A percentile compares a stretch with the other conserved stretches of the same genome.
phyloP scores from a whole-genome alignment of 225 moss, liverwort and hornwort genomes.

The Ulota crispa region DNA sequence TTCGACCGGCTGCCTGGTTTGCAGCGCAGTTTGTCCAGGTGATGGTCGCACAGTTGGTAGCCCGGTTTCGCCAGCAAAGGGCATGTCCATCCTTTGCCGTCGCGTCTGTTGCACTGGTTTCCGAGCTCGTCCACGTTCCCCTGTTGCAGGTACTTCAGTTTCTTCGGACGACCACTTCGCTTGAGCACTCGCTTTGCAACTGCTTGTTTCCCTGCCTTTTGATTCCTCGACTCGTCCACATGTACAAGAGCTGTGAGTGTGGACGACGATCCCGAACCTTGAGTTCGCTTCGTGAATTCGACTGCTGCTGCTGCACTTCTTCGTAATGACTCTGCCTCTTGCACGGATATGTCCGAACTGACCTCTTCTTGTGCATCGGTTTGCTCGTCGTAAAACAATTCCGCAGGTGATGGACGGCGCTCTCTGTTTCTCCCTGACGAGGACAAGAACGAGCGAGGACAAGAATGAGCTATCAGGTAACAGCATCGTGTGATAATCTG shows the following conservation, averaged over 20 bases:
- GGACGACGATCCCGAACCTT: constrained; percentile 16
- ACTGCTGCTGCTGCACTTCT: neutral
- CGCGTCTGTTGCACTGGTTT: constrained; percentile 53
- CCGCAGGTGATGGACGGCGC: neutral
- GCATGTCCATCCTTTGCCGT: constrained; percentile 64
- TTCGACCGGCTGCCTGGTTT: constrained; percentile 59
- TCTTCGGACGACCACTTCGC: constrained; percentile 52
- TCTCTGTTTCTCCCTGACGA: constrained; percentile 24
- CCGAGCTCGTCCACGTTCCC: constrained; percentile 52
- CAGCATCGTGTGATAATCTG: neutral
- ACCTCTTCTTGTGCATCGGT: neutral
- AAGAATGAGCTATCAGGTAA: neutral
- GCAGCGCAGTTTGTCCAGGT: constrained; percentile 52
- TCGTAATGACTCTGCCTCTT: neutral
- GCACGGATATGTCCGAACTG: constrained; percentile 8
- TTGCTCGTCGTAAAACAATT: neutral
- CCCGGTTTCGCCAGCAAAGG: constrained; percentile 56
- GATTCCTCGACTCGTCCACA: constrained; percentile 16
- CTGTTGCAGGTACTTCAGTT: constrained; percentile 51
- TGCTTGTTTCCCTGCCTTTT: neutral
- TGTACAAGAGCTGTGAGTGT: neutral
- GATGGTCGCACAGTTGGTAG: constrained; percentile 62
- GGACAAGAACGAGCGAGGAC: neutral
- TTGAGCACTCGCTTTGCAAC: constrained; percentile 9
- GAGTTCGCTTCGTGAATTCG: neutral